Conservation (phyloP, 169 alveolate species). For the Gregarina niphandrodes region DNA sequence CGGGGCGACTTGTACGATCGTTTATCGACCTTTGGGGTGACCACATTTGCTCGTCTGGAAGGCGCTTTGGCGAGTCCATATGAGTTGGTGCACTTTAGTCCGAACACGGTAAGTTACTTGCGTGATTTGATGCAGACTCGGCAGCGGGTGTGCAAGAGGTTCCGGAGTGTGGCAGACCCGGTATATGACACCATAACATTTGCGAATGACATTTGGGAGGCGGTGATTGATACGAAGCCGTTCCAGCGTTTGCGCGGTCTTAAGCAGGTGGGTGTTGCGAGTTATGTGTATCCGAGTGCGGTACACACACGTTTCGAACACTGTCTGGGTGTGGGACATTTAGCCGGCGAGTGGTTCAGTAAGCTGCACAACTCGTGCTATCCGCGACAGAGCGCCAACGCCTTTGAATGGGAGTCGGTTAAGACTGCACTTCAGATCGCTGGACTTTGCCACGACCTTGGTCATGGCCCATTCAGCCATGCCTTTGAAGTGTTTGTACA, state of each 20-base stretch:
- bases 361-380: constrained; percentile 21
- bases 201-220: too few relatives aligned
- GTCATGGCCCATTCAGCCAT: constrained; percentile 70
- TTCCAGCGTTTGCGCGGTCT: constrained; percentile 55
- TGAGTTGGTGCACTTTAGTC: too few relatives aligned
- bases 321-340: constrained; percentile 52
- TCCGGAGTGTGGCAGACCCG: too few relatives aligned
- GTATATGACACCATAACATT: too few relatives aligned
- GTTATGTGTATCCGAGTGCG: constrained; percentile 58
- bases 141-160: too few relatives aligned
- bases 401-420: constrained; percentile 20
- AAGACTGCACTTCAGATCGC: constrained; percentile 46
- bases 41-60: too few relatives aligned
- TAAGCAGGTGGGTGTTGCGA: constrained; percentile 46
- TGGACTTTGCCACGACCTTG: constrained; percentile 68
- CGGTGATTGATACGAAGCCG: constrained; percentile 53
- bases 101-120: too few relatives aligned
- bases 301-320: constrained; percentile 63
- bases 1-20: too few relatives aligned
- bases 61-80: too few relatives aligned
- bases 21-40: too few relatives aligned
- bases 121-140: too few relatives aligned
- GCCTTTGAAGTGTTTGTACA: constrained; percentile 40
- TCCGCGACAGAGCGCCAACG: too few relatives aligned
- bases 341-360: constrained; percentile 39